These are phyloP conservation scores for Trametes elegans DNA, from an alignment of 768 basidiomycete genomes.

Conservation along the genomic window DNA sequence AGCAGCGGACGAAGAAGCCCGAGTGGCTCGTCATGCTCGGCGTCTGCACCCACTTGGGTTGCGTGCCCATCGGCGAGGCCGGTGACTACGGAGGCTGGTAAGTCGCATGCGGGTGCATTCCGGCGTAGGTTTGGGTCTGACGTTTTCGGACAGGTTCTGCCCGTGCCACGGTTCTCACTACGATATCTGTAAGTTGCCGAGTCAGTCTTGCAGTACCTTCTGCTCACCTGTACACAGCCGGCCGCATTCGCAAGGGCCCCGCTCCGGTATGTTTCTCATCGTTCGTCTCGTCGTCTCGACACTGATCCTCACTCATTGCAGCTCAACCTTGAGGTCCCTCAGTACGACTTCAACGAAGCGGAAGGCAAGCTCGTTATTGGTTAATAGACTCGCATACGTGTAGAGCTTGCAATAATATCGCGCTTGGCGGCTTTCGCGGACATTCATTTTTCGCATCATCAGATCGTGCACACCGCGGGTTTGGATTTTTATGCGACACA, in stretches of 20 bases:
- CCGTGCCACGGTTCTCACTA: constrained; percentile 99
- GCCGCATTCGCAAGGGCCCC: constrained; percentile 93
- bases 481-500: constrained; percentile 2
- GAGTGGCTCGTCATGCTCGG: constrained; percentile 95
- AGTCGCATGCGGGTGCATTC: constrained; percentile 28
- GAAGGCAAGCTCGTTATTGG: constrained; percentile 88
- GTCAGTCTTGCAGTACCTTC: not conserved
- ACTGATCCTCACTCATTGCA: constrained; percentile 27
- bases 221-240: constrained; percentile 49
- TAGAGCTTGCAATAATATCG: constrained; percentile 19
- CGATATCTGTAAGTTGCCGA: constrained; percentile 75
- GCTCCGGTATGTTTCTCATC: constrained; percentile 68
- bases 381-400: constrained; percentile 36
- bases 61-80: constrained; percentile 96
- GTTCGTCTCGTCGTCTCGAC: constrained; percentile 7
- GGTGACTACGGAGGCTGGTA: constrained; percentile 98
- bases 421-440: not conserved
- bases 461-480: not conserved
- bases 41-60: constrained; percentile 97
- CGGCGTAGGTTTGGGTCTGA: not conserved
- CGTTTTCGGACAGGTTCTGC: constrained; percentile 67
- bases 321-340: constrained; percentile 94
- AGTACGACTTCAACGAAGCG: constrained; percentile 82
- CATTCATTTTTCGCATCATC: not conserved
- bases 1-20: constrained; percentile 85